Base-by-base conservation (phyloP, 176 grass and related monocot species). In the Themeda triandra region DNA sequence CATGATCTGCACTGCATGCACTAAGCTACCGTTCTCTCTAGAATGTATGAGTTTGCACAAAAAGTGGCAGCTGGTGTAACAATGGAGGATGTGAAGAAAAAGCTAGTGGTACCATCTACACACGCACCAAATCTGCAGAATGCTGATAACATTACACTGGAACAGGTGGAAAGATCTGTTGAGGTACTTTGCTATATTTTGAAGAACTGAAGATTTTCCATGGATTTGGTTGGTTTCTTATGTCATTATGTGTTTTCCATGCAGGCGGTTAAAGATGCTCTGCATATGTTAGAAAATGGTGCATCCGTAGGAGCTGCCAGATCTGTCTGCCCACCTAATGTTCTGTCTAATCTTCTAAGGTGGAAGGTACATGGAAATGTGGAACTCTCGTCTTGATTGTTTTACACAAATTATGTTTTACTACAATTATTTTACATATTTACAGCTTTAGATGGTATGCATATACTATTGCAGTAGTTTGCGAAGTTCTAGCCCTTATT, bases 251-350 rank as follows among this genome's bases (percentile, higher is more conserved):
- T 71, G 25, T 79, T 84, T 63, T 88, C 73, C 73, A 42, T 76
- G 31, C 72, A 94, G 92, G 82, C 87, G 13, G 69, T 92, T 37
- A 87, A 80, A 80, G 31, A 75, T 21, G 87, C 85, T 82, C 63
- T 92, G 35, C 56, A 92, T 54, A 94, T 92, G 79, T 80, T 92
- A 77, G 89, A 92, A 82, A 80, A 86, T 81, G 87, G 85, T 46
- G 87, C 78, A 13, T 23, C 10, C 70, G 69, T 94, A 76, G 87
- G 88, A 87, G 79, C 78, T 8, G 87, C 80, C 10, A 89, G 86
- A 94, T 36, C 79, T 83, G 27, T 88, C 10, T 94, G 92, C 75
- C 65, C 77, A 73, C 92, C 90, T 64, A 79, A 81, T 72, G 70
- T 90, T 58, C 82, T 94, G 18, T 76, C 71, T 76, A 85, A 84